Base-by-base conservation (phyloP, 306 rosid genomes). In the Lagenaria siceraria region DNA sequence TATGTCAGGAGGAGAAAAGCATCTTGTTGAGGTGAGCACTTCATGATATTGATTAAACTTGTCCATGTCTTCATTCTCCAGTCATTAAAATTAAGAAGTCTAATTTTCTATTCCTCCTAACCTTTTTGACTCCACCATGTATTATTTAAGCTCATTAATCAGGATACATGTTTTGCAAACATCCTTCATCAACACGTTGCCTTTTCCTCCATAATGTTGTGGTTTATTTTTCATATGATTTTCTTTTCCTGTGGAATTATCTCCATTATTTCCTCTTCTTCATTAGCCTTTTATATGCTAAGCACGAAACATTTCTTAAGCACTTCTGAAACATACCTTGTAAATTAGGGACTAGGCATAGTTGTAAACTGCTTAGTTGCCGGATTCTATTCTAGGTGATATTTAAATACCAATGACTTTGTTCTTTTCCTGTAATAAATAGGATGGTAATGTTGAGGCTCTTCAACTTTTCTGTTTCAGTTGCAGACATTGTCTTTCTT, bases 401-500 rank as follows among this genome's bases (percentile, higher is more conserved):
- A 33, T 65, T 62, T 65, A 36, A 29, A 29, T 63, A 63, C 24
- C 35, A 25, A 42, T 8, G 6, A 18, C 76, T 70, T 13, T 15
- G 18, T 59, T 59, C 65, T 22, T 59, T 59, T 59, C 29, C 27
- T 59, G 55, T 43, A 19, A 69, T 69, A 36, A 65, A 38, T 65
- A 10, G 25, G 58, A 14, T 49, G 43, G 25, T 72, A 25, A 72
- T 72, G 18, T 33, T 75, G 66, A 75, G 10, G 8, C 17, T 48
- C 18, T 63, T 73, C 60, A 17, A 48, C 62, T 78, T 74, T 81
- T 75, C 78, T 84, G 85, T 85, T 89, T 85, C 91, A 95, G 99
- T 85, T 92, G 78, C 97, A 95, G 82, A 88, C 90, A 2, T 46
- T 95, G 90, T 95, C 97, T 72, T 95, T 92, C 81, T 92, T 95